A percentile compares a stretch with the other conserved stretches of the same genome.
These are phyloP conservation scores for Golubevia sp. DNA, from an alignment of 1,284 basidiomycete species.

Conservation along the genomic window DNA sequence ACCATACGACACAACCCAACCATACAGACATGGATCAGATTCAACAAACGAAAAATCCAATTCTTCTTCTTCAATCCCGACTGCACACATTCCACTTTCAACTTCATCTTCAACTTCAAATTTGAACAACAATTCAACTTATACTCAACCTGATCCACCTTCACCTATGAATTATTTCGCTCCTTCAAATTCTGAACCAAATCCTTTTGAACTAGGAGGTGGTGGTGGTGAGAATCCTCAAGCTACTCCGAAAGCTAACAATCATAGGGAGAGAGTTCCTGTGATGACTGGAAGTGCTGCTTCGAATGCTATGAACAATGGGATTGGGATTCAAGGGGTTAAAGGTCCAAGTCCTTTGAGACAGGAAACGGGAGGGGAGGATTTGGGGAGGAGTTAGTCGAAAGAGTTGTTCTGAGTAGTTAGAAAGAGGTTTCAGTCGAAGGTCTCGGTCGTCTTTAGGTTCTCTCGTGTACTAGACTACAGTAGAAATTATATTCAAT, in stretches of 20 bases:
- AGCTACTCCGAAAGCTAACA: background rate
- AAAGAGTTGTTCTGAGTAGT: too few relatives aligned
- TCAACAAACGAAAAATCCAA: background rate
- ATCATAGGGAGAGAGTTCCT: background rate
- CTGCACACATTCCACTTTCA: background rate
- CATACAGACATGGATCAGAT: conserved; percentile 36
- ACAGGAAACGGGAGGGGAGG: too few relatives aligned
- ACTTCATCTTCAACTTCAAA: background rate
- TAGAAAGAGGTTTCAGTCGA: too few relatives aligned
- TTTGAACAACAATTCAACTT: conserved; percentile 11
- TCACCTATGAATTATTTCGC: conserved; percentile 36
- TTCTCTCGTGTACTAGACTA: too few relatives aligned
- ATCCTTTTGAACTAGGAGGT: background rate
- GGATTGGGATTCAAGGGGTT: too few relatives aligned
- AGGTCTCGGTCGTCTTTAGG: too few relatives aligned
- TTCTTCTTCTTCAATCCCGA: conserved; percentile 26
- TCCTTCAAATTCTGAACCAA: conserved; percentile 2
- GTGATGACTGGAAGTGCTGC: too few relatives aligned
- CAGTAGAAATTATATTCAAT: too few relatives aligned
- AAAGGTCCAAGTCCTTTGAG: too few relatives aligned
- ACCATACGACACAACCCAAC: conserved; percentile 57
- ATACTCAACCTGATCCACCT: conserved; percentile 43
- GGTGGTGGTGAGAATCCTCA: background rate
- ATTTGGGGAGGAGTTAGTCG: too few relatives aligned
- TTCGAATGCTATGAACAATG: too few relatives aligned